Evolutionary conservation across 805 yeast genomes (phyloP).

Genomic region (Saturnispora kantuleensis): DNA sequence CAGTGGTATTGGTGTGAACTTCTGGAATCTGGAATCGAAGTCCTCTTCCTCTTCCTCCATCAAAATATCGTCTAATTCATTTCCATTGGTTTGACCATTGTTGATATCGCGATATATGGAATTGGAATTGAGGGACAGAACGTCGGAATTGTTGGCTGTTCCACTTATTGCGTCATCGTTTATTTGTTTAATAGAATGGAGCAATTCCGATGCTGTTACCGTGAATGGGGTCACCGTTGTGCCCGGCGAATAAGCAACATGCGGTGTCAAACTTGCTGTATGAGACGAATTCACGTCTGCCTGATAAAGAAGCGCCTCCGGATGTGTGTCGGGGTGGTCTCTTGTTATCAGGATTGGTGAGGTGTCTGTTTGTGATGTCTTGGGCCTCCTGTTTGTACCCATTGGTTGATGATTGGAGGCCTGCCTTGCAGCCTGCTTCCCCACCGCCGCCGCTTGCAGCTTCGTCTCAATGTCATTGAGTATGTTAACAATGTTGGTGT

Average conservation of each 20-base stretch:
- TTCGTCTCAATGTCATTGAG: constrained; percentile 27
- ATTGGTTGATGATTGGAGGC: not conserved
- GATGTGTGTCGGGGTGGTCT: not conserved
- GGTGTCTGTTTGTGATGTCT: constrained; percentile 1
- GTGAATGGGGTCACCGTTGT: constrained; percentile 15
- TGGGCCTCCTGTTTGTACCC: too few relatives aligned
- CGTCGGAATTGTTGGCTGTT: constrained; percentile 1
- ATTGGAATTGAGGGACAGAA: constrained; percentile 1
- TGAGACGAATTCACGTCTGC: not conserved
- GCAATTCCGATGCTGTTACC: constrained; percentile 25
- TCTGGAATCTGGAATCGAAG: not conserved
- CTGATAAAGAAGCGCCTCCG: not conserved
- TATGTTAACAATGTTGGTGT: constrained; percentile 29
- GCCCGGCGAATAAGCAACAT: constrained; percentile 17
- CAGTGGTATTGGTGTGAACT: constrained; percentile 6
- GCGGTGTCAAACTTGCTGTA: constrained; percentile 15
- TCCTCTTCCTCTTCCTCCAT: not conserved
- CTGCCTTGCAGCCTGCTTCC: constrained; percentile 4
- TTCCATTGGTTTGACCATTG: not conserved
- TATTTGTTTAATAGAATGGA: constrained; percentile 25
- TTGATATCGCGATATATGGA: not conserved
- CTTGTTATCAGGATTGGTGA: not conserved
- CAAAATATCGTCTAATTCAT: not conserved
- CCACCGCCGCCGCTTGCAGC: constrained; percentile 22
- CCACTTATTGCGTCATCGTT: constrained; percentile 3